phyloP scores from a whole-genome alignment of 345 rosid genomes.

The Boechera retrofracta region DNA sequence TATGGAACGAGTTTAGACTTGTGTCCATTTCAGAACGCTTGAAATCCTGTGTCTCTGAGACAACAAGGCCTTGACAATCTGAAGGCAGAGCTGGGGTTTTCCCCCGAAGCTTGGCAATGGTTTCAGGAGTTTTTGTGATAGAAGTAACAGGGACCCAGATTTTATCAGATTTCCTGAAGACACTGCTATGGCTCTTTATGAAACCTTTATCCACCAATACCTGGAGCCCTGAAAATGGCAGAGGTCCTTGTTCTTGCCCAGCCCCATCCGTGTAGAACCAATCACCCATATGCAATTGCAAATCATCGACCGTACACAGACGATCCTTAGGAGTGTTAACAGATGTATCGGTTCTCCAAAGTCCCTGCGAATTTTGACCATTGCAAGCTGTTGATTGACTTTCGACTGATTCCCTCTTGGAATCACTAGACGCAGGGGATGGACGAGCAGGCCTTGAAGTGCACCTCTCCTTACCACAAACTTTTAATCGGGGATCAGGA shows the following conservation, averaged over 20 bases:
- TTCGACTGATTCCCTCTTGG: slow-evolving; percentile 63
- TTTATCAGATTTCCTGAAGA: slow-evolving; percentile 85
- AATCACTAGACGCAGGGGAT: slow-evolving; percentile 65
- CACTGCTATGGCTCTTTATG: slow-evolving; percentile 74
- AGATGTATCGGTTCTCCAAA: slow-evolving; percentile 55
- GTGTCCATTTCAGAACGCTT: slow-evolving; percentile 39
- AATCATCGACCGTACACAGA: slow-evolving; percentile 66
- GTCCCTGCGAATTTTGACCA: slow-evolving; percentile 55
- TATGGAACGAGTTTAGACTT: slow-evolving; percentile 59
- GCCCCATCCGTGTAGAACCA: slow-evolving; percentile 96
- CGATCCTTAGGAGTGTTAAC: slow-evolving; percentile 66
- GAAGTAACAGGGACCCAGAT: slow-evolving; percentile 85
- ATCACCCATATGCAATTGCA: slow-evolving; percentile 90
- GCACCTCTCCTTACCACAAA: slow-evolving; percentile 73
- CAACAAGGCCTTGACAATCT: slow-evolving; percentile 51
- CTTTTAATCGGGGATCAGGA: slow-evolving; percentile 74
- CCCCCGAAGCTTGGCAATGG: slow-evolving; percentile 42
- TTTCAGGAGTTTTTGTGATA: slow-evolving; percentile 52
- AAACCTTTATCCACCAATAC: slow-evolving; percentile 70
- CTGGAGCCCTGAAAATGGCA: slow-evolving; percentile 74
- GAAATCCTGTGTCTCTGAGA: slow-evolving; percentile 45
- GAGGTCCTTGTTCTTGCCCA: slow-evolving; percentile 94
- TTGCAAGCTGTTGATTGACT: slow-evolving; percentile 52
- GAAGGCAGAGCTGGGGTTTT: slow-evolving; percentile 48
- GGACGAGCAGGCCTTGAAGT: slow-evolving; percentile 70